A percentile compares a stretch with the other conserved stretches of the same genome.
Conservation (phyloP, 495 filamentous ascomycete genomes). For the Friedmanniomyces endolithicus region DNA sequence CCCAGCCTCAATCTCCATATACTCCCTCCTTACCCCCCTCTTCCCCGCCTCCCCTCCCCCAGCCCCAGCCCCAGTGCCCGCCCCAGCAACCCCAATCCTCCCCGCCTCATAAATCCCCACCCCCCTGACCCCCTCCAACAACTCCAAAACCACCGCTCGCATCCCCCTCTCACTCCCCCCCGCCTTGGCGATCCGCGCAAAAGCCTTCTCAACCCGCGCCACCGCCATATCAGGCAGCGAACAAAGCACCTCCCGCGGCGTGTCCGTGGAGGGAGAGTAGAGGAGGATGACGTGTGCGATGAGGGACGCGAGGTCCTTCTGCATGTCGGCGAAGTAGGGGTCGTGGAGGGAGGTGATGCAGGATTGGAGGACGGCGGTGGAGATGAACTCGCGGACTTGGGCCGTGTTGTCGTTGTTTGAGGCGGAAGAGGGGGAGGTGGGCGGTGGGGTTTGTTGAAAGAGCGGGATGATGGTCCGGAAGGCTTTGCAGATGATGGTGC, state of each 20-base stretch:
- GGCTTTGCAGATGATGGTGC: constrained; percentile 69
- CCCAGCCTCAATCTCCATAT: constrained; percentile 36
- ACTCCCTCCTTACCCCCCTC: constrained; percentile 45
- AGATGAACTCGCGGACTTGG: constrained; percentile 84
- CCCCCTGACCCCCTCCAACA: constrained; percentile 74
- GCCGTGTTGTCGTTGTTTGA: constrained; percentile 22
- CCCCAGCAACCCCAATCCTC: constrained; percentile 41
- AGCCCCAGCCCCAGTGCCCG: constrained; percentile 36
- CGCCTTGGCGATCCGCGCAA: constrained; percentile 41
- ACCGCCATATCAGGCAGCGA: constrained; percentile 47
- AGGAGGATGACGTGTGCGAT: constrained; percentile 74
- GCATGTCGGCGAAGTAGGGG: constrained; percentile 89
- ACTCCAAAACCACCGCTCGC: constrained; percentile 69
- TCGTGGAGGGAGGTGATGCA: constrained; percentile 84
- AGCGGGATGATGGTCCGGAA: constrained; percentile 73
- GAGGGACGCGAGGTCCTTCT: constrained; percentile 79
- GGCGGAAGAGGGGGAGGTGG: too few species aligned
- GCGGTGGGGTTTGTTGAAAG: too few species aligned
- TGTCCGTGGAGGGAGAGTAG: constrained; percentile 52
- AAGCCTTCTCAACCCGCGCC: constrained; percentile 48
- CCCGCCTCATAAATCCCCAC: constrained; percentile 88
- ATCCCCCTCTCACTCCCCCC: constrained; percentile 57
- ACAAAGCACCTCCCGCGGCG: constrained; percentile 44
- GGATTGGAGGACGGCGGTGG: constrained; percentile 65
- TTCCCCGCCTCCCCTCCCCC: constrained; percentile 10